Evolutionary conservation across 1,139 yeast genomes (phyloP), one percentile per base, ranked within the genome.

Genomic region (Spathaspora sp.): DNA sequence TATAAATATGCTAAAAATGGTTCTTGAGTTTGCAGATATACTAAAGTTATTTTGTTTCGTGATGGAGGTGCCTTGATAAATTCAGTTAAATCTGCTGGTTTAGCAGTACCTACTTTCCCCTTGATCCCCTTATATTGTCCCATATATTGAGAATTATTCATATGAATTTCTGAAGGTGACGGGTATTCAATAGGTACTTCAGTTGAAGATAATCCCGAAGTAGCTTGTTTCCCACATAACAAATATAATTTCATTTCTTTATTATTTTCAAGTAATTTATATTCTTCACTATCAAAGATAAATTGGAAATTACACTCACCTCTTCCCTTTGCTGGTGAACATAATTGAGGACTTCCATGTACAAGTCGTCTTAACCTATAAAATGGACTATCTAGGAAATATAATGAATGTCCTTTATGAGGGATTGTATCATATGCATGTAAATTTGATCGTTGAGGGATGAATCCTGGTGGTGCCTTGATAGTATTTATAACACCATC

Each of bases 71-170:
- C 50, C 11, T 64, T 63, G n/a, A 80, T 38, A 46, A 64, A 62
- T 1, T 68, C 64, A 0, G 88, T 81, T 39, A 85, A 56, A 60
- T 86, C 82, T 1, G 86, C 86, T 0, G 93, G 91, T 47, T 77
- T 74, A 1, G 85, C 81, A 0, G 90, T 80, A 0, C 89, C 89
- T 0, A 74, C 71, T 48, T 73, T 78, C 42, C 80, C 79, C 58
- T 84, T 84, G 36, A 84, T 67, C 1, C 89, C 90, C 53, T 76
- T 73, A 23, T 78, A 76, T 52, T 74, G 78, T 49, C 75, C 82
- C 34, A 72, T 73, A 7, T 82, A 56, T 37, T 64, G 66, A 1
- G 52, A 49, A 1, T 71, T 74, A 55, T 85, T 84, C 25, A 82
- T 70, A 43, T 68, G 70, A 4, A 85, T 63, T 54, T 81, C 86